Percentiles rank a stretch among this genome's conserved stretches.
Evolutionary conservation across 495 filamentous ascomycete genomes (phyloP).

Genomic region (Penicillium waksmanii): DNA sequence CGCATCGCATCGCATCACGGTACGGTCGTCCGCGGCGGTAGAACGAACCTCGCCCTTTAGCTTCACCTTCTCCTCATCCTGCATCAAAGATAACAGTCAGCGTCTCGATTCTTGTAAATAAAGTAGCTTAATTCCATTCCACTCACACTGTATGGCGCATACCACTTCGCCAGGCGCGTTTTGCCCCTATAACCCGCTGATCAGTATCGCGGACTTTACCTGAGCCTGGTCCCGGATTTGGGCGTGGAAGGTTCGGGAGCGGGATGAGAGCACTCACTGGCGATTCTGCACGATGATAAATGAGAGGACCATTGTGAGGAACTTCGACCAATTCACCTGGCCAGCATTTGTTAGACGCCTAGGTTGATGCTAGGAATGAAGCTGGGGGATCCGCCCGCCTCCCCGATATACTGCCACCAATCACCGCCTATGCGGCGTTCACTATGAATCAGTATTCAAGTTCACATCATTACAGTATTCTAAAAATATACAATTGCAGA

Average conservation of each 20-base stretch:
- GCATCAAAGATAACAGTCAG: conserved; percentile 2
- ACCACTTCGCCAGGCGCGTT: conserved; percentile 98
- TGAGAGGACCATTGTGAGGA: conserved; percentile 73
- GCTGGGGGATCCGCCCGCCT: conserved; percentile 14
- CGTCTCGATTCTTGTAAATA: not conserved
- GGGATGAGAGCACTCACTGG: conserved; percentile 62
- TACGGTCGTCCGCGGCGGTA: not conserved
- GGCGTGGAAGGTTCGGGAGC: not conserved
- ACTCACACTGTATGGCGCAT: conserved; percentile 86
- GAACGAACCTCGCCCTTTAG: conserved; percentile 79
- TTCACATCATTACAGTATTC: too few species aligned
- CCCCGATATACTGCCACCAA: conserved; percentile 37
- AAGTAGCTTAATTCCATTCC: not conserved
- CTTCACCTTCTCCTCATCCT: conserved; percentile 95
- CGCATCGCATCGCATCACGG: not conserved
- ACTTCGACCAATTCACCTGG: conserved; percentile 23
- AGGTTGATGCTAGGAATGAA: conserved; percentile 14
- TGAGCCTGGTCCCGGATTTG: not conserved
- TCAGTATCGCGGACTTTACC: conserved; percentile 17
- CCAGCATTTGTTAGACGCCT: conserved; percentile 26
- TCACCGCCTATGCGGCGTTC: conserved; percentile 29
- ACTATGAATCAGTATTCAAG: too few species aligned
- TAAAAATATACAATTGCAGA: too few species aligned
- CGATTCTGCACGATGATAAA: conserved; percentile 98
- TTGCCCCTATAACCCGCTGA: conserved; percentile 72